These are phyloP conservation scores for Flammula alnicola DNA, from an alignment of 1,284 basidiomycete species.

Conservation along the genomic window DNA sequence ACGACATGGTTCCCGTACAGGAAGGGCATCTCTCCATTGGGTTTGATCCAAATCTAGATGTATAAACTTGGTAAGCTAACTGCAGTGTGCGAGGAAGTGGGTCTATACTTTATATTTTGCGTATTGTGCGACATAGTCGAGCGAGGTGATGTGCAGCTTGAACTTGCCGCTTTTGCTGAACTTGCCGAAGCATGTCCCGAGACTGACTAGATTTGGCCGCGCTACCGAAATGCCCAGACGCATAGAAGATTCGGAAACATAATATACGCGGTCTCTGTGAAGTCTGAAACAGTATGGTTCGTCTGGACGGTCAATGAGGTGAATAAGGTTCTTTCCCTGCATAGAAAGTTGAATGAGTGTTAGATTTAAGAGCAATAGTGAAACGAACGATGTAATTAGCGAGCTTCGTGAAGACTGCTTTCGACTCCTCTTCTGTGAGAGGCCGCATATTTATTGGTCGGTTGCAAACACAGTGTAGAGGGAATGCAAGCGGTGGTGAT, in stretches of 20 bases:
- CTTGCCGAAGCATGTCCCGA: slow-evolving; percentile 98
- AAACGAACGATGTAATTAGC: slow-evolving; percentile 85
- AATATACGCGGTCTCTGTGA: slow-evolving; percentile 91
- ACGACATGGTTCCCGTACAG: slow-evolving; percentile 98
- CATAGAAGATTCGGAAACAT: slow-evolving; percentile 93
- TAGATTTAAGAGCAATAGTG: background rate
- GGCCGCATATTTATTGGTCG: slow-evolving; percentile 67
- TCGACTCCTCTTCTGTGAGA: slow-evolving; percentile 86
- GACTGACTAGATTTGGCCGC: slow-evolving; percentile 88
- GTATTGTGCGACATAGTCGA: slow-evolving; percentile 95
- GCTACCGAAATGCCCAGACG: slow-evolving; percentile 92
- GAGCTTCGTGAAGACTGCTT: slow-evolving; percentile 87
- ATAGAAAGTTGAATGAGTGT: background rate
- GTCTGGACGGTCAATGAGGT: slow-evolving; percentile 85
- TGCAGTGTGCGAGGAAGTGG: too few relatives aligned
- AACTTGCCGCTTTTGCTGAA: slow-evolving; percentile 98
- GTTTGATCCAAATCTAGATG: slow-evolving; percentile 99
- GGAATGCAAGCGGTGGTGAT: background rate
- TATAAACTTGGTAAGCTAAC: too few relatives aligned
- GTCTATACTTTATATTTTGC: slow-evolving; percentile 92
- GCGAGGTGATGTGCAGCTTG: slow-evolving; percentile 92
- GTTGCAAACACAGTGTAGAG: background rate
- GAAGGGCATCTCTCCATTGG: slow-evolving; percentile 99
- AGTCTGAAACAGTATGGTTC: slow-evolving; percentile 91
- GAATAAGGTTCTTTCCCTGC: slow-evolving; percentile 89